phyloP scores from a whole-genome alignment of 2,329 filamentous ascomycete species.

The Aspergillus ruber region DNA sequence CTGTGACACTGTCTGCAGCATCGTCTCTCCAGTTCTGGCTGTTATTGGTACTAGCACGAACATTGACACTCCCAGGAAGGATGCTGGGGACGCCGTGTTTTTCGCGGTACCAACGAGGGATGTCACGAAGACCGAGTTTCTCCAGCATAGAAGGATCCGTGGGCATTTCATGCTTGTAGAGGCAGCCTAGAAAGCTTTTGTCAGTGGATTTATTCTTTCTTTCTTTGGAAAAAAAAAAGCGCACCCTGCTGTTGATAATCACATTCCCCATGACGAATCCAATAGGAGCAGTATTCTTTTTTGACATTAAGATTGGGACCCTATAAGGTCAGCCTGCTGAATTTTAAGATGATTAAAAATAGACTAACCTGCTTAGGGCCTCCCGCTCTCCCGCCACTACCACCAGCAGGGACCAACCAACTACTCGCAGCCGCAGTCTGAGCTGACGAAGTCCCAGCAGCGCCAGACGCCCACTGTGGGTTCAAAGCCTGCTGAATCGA shows the following conservation, averaged over 20 bases:
- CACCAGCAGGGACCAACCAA: not conserved
- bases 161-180: constrained; percentile 89
- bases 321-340: constrained; percentile 5
- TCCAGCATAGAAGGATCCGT: constrained; percentile 58
- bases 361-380: constrained; percentile 15
- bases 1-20: constrained; percentile 1
- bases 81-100: constrained; percentile 31
- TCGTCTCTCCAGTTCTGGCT: constrained; percentile 16
- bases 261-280: constrained; percentile 80
- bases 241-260: constrained; percentile 70
- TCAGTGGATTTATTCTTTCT: not conserved
- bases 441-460: constrained; percentile 6
- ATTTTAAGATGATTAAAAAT: not conserved
- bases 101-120: constrained; percentile 54
- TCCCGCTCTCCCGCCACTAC: constrained; percentile 9
- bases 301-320: constrained; percentile 26
- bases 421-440: not conserved
- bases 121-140: constrained; percentile 58
- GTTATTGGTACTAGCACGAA: constrained; percentile 8
- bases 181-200: constrained; percentile 52
- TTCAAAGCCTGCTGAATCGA: constrained; percentile 15
- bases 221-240: not conserved
- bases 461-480: constrained; percentile 12
- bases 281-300: constrained; percentile 83
- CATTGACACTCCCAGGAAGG: constrained; percentile 10